Percentiles rank a stretch among this genome's conserved stretches.
phyloP scores from a whole-genome alignment of 73 alveolate genomes.

The Symbiodinium pilosum region DNA sequence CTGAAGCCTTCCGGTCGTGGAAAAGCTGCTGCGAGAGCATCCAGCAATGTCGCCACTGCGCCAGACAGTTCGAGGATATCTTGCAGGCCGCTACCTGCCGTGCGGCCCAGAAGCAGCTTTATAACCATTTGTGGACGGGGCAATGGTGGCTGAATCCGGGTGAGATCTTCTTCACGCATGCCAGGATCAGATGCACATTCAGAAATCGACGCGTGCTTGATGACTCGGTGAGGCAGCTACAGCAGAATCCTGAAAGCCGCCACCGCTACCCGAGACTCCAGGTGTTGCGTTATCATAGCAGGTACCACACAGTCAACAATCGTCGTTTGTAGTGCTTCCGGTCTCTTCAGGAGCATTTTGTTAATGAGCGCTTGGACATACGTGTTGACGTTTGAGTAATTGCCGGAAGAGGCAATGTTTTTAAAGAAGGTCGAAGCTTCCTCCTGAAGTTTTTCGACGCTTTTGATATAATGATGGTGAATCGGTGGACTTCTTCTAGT shows the following conservation, averaged over 20 bases:
- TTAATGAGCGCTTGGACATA: not conserved
- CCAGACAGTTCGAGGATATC: not conserved
- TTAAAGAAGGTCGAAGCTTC: not conserved
- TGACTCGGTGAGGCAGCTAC: not conserved
- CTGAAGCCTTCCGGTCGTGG: not conserved
- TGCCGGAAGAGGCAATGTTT: not conserved
- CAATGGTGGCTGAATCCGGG: not conserved
- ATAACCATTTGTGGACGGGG: not conserved
- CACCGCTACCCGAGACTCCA: not conserved
- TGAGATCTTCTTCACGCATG: not conserved
- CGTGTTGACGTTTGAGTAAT: not conserved
- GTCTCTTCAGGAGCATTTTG: not conserved
- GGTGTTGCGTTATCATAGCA: not conserved
- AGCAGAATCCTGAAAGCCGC: not conserved
- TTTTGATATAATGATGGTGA: not conserved
- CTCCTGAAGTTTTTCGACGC: not conserved
- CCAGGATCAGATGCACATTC: not conserved
- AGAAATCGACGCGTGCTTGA: not conserved
- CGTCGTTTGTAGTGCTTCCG: constrained; percentile 1
- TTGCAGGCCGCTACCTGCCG: not conserved
- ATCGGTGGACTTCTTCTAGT: not conserved
- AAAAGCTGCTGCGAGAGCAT: not conserved
- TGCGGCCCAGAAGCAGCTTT: not conserved
- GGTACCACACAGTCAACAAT: not conserved
- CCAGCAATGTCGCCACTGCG: not conserved